Evolutionary conservation across 2,329 filamentous ascomycete species (phyloP), one percentile per base, ranked within the genome.

Genomic region (Fusarium illudens): DNA sequence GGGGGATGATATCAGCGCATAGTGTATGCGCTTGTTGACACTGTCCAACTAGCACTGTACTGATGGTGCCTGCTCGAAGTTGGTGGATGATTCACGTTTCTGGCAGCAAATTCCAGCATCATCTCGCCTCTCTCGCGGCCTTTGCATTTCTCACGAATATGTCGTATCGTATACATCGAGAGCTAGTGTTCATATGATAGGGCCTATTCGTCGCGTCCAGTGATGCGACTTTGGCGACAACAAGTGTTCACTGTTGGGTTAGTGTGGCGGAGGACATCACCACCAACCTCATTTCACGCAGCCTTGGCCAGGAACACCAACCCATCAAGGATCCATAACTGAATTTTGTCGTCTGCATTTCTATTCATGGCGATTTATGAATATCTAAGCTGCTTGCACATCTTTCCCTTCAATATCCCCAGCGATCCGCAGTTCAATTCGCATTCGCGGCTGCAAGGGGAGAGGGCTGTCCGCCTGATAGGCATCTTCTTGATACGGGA

Each of bases 1-100:
- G 57, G 58, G 58, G 58, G 58, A 75, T 75, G 73, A 75, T 74
- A 75, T 74, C 73, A 74, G 71, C 58, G 66, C 64, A 75, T 62
- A 66, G 73, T 75, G 67, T 42, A 56, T 68, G 67, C 73, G 73
- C 56, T 15, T 60, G 13, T 53, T 44, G 4, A 8, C 37, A 75
- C 73, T 61, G 70, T 62, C 0, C 12, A 1, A 0, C 1, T 7
- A 1, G 2, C 64, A 71, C 64, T 56, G 67, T 67, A n/a, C 10
- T 2, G 25, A 58, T 66, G 20, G 64, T 48, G 27, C 30, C 49
- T 71, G 27, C 68, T 62, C 29, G 72, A 72, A 74, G 11, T 4
- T 33, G 12, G 42, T 60, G 53, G 67, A 62, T 51, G 48, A 44
- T 67, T 63, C 65, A 33, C 20, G 19, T 19, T 17, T 36, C 25